phyloP scores from a whole-genome alignment of 1,284 basidiomycete genomes.

The Rhodofomes roseus region DNA sequence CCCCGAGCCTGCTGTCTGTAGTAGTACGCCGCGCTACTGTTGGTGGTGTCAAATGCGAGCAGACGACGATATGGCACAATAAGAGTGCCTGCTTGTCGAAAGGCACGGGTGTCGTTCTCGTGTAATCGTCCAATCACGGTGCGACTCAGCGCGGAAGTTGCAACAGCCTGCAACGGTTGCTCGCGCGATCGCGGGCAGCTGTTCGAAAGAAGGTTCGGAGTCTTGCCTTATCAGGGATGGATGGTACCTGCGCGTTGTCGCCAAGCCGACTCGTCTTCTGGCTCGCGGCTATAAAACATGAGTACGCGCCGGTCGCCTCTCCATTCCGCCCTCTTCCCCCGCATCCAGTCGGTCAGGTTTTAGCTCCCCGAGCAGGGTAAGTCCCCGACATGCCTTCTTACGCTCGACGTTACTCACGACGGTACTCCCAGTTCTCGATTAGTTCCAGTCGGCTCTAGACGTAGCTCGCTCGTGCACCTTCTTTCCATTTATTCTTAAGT shows the following conservation, averaged over 20 bases:
- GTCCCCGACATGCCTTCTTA: conserved; percentile 11
- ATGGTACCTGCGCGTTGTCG: conserved; percentile 1
- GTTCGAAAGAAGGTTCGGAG: background rate
- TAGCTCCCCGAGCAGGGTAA: conserved; percentile 33
- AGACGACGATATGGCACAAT: background rate
- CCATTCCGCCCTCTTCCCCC: conserved; percentile 13
- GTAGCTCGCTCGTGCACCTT: conserved; percentile 14
- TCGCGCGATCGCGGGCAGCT: background rate
- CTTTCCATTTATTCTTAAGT: conserved; percentile 1
- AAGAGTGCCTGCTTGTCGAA: background rate
- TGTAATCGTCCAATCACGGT: background rate
- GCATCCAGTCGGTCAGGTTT: conserved; percentile 25
- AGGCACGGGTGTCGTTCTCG: background rate
- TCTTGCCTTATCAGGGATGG: background rate
- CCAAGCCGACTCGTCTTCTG: conserved; percentile 8
- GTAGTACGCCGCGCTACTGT: background rate
- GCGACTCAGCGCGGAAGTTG: background rate
- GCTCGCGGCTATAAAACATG: conserved; percentile 9
- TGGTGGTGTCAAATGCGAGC: background rate
- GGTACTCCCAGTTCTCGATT: conserved; percentile 25
- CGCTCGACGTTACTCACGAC: background rate
- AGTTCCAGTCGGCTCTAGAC: conserved; percentile 22
- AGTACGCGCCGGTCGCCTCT: background rate
- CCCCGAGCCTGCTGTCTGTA: background rate
- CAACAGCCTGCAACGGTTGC: background rate